Conservation (phyloP, 2,329 filamentous ascomycete genomes). For the Neurospora crassa region DNA sequence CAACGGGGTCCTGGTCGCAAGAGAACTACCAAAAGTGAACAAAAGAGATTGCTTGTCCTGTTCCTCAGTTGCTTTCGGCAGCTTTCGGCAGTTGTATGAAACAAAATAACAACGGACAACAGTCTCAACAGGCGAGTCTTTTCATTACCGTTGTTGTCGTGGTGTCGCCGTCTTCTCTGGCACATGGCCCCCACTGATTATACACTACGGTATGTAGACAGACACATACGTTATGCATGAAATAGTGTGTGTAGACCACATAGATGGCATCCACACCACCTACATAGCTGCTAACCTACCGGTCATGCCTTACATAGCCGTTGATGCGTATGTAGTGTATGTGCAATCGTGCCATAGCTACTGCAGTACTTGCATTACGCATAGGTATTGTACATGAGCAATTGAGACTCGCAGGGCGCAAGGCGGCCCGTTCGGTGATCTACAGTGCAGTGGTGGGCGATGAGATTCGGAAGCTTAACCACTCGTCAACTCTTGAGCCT, state of each 20-base stretch:
- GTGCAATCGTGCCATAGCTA: background rate
- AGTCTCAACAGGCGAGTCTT: background rate
- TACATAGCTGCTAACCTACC: background rate
- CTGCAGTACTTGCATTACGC: background rate
- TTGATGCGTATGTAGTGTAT: background rate
- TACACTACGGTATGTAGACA: background rate
- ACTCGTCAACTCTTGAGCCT: background rate
- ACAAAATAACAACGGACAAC: background rate
- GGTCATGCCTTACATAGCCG: background rate
- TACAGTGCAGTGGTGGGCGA: background rate
- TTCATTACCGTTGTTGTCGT: background rate
- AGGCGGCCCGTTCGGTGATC: background rate
- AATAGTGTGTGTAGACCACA: background rate
- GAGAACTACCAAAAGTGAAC: background rate
- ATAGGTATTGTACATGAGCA: background rate
- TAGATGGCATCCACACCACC: background rate
- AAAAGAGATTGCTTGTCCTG: background rate
- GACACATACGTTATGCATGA: background rate
- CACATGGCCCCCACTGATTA: background rate
- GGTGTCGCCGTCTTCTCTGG: background rate
- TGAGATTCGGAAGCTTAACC: background rate
- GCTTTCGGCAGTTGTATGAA: background rate
- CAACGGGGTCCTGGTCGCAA: background rate
- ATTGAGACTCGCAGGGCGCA: background rate
- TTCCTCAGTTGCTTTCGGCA: background rate